Percentiles rank a stretch among this genome's conserved stretches.
Conservation (phyloP, 768 basidiomycete species). For the Leccinum incarnatum region DNA sequence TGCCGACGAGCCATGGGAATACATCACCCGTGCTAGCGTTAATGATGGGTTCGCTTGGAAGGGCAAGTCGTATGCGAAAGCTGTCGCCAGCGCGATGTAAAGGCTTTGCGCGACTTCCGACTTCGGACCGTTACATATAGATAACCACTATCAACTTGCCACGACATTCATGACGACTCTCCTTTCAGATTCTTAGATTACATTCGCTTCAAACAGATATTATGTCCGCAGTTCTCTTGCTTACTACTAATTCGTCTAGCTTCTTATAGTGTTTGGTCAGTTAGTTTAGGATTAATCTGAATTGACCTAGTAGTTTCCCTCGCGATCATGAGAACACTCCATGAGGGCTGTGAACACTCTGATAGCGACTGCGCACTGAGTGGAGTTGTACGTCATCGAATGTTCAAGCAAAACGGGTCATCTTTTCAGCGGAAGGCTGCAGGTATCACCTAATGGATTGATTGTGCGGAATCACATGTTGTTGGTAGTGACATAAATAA, state of each 20-base stretch:
- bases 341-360: not conserved
- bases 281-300: conserved; percentile 10
- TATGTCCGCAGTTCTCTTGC: not conserved
- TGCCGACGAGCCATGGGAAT: conserved; percentile 32
- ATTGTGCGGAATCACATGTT: not conserved
- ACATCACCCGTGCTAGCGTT: conserved; percentile 28
- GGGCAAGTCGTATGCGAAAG: conserved; percentile 34
- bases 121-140: not conserved
- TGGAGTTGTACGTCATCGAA: not conserved
- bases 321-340: not conserved
- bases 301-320: not conserved
- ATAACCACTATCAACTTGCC: conserved; percentile 2
- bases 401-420: not conserved
- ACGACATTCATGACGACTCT: conserved; percentile 19
- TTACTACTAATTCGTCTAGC: conserved; percentile 16
- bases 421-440: not conserved
- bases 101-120: not conserved
- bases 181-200: conserved; percentile 10
- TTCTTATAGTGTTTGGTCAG: conserved; percentile 9
- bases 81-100: conserved; percentile 24
- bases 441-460: not conserved
- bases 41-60: conserved; percentile 28
- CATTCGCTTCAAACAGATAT: conserved; percentile 13
- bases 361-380: not conserved
- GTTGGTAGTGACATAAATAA: not conserved